These are phyloP conservation scores for Holtermanniella nyarrowii DNA, from an alignment of 768 basidiomycete genomes.

Conservation along the genomic window DNA sequence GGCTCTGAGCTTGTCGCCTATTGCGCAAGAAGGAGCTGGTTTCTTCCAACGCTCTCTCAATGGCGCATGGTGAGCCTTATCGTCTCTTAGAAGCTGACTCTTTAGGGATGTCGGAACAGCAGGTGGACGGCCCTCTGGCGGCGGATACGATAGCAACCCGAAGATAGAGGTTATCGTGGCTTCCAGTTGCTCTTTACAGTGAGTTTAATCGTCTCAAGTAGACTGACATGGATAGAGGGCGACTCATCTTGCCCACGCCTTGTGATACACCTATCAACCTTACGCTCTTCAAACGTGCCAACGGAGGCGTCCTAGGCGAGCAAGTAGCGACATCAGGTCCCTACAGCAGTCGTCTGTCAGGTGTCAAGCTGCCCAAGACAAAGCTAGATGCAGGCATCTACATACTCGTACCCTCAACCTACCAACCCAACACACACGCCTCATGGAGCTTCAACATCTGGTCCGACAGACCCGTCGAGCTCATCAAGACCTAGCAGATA, in stretches of 20 bases:
- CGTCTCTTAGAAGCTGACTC: not conserved
- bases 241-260: slow-evolving; percentile 17
- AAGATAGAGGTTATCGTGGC: slow-evolving; percentile 50
- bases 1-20: slow-evolving; percentile 53
- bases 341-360: slow-evolving; percentile 64
- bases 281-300: slow-evolving; percentile 42
- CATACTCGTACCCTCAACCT: slow-evolving; percentile 63
- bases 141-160: slow-evolving; percentile 60
- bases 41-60: slow-evolving; percentile 63
- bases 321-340: slow-evolving; percentile 61
- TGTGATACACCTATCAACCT: slow-evolving; percentile 26
- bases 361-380: slow-evolving; percentile 52
- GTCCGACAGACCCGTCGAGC: slow-evolving; percentile 18
- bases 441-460: slow-evolving; percentile 42
- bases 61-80: slow-evolving; percentile 59
- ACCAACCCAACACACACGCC: slow-evolving; percentile 50
- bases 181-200: slow-evolving; percentile 15
- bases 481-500: not conserved
- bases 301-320: slow-evolving; percentile 37
- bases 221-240: slow-evolving; percentile 8
- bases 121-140: slow-evolving; percentile 59
- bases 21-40: slow-evolving; percentile 80
- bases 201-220: slow-evolving; percentile 2
- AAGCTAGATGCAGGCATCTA: slow-evolving; percentile 56
- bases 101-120: slow-evolving; percentile 53